Evolutionary conservation across 805 yeast genomes (phyloP).

Genomic region (Hanseniaspora clermontiae): DNA sequence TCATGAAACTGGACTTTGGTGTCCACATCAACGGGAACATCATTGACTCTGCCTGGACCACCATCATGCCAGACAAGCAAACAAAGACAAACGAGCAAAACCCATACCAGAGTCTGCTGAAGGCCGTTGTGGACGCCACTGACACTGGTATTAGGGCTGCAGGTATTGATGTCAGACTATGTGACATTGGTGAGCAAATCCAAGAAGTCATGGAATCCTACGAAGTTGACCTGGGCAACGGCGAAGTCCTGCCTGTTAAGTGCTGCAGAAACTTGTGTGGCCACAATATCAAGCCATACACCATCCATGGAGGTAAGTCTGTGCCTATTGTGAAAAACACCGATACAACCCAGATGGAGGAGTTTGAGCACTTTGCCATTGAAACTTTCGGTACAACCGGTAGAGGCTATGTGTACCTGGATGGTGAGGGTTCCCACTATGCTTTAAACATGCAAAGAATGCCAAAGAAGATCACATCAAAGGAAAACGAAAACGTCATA

Average conservation of each 20-base stretch:
- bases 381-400: constrained; percentile 98
- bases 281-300: constrained; percentile 74
- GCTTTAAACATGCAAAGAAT: constrained; percentile 43
- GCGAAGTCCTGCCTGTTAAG: constrained; percentile 71
- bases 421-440: constrained; percentile 93
- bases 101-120: constrained; percentile 63
- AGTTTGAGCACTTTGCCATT: constrained; percentile 94
- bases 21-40: constrained; percentile 92
- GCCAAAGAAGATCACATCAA: constrained; percentile 46
- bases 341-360: constrained; percentile 95
- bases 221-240: constrained; percentile 72
- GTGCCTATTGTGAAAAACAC: constrained; percentile 93
- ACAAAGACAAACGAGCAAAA: constrained; percentile 33
- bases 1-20: constrained; percentile 92
- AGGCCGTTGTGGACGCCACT: constrained; percentile 87
- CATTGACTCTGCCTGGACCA: constrained; percentile 89
- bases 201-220: constrained; percentile 97
- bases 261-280: constrained; percentile 89
- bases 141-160: constrained; percentile 85
- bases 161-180: constrained; percentile 88
- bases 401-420: constrained; percentile 69
- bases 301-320: constrained; percentile 87
- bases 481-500: neutral
- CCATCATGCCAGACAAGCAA: constrained; percentile 40
- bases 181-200: constrained; percentile 90